phyloP scores from a whole-genome alignment of 495 filamentous ascomycete species.

The Glutinoglossum americanum region DNA sequence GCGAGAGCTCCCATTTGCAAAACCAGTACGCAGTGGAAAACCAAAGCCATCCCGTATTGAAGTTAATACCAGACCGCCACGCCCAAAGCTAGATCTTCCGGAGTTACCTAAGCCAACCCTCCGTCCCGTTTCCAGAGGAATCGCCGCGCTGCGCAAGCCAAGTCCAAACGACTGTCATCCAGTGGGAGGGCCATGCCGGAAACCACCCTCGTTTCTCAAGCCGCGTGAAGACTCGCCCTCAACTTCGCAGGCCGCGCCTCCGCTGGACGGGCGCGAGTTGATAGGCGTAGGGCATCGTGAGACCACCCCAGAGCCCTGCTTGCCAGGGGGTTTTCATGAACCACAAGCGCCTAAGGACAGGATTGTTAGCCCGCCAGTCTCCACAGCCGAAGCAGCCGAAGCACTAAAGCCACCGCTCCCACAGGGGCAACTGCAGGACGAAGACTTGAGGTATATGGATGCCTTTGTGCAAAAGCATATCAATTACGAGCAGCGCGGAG shows the following conservation, averaged over 20 bases:
- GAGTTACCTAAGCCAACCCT: neutral
- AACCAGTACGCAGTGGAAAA: neutral
- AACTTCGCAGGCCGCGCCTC: neutral
- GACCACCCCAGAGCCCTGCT: neutral
- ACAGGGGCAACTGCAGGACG: neutral
- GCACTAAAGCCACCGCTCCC: neutral
- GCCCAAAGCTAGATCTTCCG: neutral
- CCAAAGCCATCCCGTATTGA: neutral
- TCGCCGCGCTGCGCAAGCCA: neutral
- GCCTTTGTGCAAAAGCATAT: neutral
- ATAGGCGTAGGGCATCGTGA: neutral
- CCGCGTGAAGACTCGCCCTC: neutral
- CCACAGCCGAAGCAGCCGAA: neutral
- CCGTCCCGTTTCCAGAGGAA: neutral
- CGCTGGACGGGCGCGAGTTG: neutral
- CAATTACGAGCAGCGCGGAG: neutral
- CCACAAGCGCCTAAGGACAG: neutral
- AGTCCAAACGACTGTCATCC: neutral
- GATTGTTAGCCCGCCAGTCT: neutral
- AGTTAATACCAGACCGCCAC: too few relatives aligned
- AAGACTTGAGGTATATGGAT: neutral
- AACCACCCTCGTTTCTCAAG: neutral
- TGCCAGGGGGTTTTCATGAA: neutral
- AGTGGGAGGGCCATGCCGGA: neutral
- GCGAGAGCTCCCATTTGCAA: constrained; percentile 2